phyloP scores from a whole-genome alignment of 129 eudicot species.

The Flaveria bidentis region DNA sequence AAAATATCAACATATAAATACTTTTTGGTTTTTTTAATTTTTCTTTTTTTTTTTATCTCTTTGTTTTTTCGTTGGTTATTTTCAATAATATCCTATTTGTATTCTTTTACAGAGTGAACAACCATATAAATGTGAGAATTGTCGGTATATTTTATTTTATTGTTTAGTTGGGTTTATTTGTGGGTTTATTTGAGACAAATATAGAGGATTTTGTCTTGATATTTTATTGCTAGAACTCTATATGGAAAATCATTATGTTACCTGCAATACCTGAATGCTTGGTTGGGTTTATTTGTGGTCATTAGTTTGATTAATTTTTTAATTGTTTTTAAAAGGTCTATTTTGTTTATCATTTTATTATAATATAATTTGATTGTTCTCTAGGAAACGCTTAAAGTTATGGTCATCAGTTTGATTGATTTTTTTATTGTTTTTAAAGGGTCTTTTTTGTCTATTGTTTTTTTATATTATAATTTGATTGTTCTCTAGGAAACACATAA shows the following conservation, averaged over 20 bases:
- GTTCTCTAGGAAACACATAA: not conserved
- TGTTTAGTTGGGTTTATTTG: no score
- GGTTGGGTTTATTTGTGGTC: not conserved
- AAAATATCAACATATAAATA: constrained; percentile 6
- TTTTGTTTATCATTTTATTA: not conserved
- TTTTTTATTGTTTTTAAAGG: not conserved
- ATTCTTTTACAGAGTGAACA: constrained; percentile 45
- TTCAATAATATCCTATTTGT: not conserved
- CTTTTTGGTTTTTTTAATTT: not conserved
- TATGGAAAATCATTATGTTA: not conserved
- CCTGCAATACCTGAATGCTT: not conserved
- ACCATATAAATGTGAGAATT: constrained; percentile 50
- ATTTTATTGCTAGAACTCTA: not conserved
- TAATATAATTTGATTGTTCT: not conserved
- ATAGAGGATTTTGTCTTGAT: not conserved
- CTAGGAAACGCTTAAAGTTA: not conserved
- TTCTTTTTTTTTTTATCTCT: not conserved
- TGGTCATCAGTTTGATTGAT: not conserved
- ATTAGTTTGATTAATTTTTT: not conserved
- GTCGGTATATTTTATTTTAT: no score
- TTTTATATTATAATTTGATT: not conserved
- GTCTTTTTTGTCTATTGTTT: not conserved
- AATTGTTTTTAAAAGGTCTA: not conserved
- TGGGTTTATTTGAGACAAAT: no score
- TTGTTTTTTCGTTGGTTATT: constrained; percentile 3